These are phyloP conservation scores for Ailanthus altissimus DNA, from an alignment of 345 rosid genomes.

Conservation along the genomic window DNA sequence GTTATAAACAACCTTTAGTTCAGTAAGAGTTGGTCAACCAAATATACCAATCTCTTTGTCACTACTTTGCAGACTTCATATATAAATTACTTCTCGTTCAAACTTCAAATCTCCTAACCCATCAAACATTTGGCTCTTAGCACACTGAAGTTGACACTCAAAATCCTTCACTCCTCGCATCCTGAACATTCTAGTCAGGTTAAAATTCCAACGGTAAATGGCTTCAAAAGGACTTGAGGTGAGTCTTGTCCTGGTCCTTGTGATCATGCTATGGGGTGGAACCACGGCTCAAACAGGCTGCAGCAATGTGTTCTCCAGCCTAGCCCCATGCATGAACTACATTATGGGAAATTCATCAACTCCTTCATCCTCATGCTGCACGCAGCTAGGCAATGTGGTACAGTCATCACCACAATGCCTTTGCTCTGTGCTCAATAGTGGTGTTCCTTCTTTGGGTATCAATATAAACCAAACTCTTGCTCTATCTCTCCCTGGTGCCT, in stretches of 20 bases:
- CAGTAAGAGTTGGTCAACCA: conserved; percentile 37
- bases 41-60: conserved; percentile 32
- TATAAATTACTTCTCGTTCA: conserved; percentile 6
- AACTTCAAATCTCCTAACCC: conserved; percentile 13
- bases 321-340: conserved; percentile 60
- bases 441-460: conserved; percentile 49
- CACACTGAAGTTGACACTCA: conserved; percentile 4
- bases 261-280: conserved; percentile 29
- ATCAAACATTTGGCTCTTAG: conserved; percentile 27
- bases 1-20: conserved; percentile 21
- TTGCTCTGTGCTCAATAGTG: conserved; percentile 54
- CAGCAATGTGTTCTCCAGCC: conserved; percentile 36
- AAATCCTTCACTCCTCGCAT: background rate
- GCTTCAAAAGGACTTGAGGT: conserved; percentile 27
- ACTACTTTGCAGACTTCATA: conserved; percentile 10
- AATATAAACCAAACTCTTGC: conserved; percentile 68
- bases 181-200: background rate
- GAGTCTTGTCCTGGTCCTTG: conserved; percentile 32
- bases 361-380: conserved; percentile 69
- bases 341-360: conserved; percentile 58
- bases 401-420: conserved; percentile 66
- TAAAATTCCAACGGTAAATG: conserved; percentile 22
- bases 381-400: conserved; percentile 53
- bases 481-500: conserved; percentile 61
- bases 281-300: conserved; percentile 39